phyloP scores from a whole-genome alignment of 2,329 filamentous ascomycete genomes.

The Beauveria sp. region DNA sequence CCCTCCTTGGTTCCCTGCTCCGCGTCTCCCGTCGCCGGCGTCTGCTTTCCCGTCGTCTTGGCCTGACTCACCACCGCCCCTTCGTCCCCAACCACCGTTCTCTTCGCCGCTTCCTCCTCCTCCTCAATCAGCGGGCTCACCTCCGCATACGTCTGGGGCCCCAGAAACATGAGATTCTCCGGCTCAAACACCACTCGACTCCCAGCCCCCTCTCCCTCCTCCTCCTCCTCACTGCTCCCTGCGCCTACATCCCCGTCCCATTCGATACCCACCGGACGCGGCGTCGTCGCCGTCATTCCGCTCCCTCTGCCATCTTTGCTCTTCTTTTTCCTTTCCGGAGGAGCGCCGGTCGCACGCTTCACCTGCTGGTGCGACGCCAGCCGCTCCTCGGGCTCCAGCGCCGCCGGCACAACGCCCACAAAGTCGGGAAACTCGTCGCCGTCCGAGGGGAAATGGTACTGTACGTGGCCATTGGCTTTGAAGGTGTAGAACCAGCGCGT shows the following conservation, averaged over 20 bases:
- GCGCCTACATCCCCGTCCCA: constrained; percentile 26
- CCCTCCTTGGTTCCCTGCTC: not conserved
- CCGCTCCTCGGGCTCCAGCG: constrained; percentile 43
- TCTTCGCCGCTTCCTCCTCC: constrained; percentile 26
- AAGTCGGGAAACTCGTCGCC: constrained; percentile 53
- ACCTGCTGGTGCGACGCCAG: constrained; percentile 45
- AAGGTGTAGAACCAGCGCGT: constrained; percentile 51
- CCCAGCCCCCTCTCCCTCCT: constrained; percentile 24
- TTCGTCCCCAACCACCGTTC: constrained; percentile 17
- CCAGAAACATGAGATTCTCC: constrained; percentile 46
- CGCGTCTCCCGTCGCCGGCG: not conserved
- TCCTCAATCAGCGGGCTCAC: constrained; percentile 36
- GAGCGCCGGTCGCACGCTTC: constrained; percentile 24
- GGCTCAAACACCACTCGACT: constrained; percentile 39
- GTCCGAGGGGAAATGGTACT: constrained; percentile 48
- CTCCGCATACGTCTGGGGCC: constrained; percentile 37
- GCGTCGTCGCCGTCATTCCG: constrained; percentile 26
- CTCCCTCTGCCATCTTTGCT: constrained; percentile 11
- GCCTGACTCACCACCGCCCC: constrained; percentile 21
- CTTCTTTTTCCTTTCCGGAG: constrained; percentile 5
- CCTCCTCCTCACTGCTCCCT: constrained; percentile 24
- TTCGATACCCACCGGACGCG: constrained; percentile 14
- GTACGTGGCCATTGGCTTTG: constrained; percentile 43
- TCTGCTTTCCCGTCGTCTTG: constrained; percentile 16
- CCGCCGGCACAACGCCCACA: constrained; percentile 30